Conservation (phyloP, 192 early-diverging fungal species). For the Diversispora epigaea region DNA sequence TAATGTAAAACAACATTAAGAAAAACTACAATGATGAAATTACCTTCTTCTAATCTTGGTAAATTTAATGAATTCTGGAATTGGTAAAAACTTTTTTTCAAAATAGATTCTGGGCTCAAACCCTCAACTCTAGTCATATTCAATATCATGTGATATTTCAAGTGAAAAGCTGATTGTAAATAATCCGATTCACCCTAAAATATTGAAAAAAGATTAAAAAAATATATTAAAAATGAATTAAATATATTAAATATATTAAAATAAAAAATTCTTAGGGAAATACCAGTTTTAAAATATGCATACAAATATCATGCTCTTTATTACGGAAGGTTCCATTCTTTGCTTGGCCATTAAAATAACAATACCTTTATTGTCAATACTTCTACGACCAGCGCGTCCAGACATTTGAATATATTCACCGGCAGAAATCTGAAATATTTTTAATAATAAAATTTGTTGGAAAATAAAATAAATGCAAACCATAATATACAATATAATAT, state of each 20-base stretch:
- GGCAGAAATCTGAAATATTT: slow-evolving; percentile 46
- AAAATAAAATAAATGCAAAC: no score
- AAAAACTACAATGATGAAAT: no score
- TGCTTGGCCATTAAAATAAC: slow-evolving; percentile 96
- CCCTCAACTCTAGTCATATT: slow-evolving; percentile 95
- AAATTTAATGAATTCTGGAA: slow-evolving; percentile 86
- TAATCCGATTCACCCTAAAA: slow-evolving; percentile 66
- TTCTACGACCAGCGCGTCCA: slow-evolving; percentile 95
- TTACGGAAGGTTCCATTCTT: slow-evolving; percentile 89
- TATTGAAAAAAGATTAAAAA: background rate
- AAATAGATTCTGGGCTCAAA: slow-evolving; percentile 88
- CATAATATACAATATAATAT: no score
- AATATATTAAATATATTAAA: background rate
- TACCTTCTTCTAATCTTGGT: slow-evolving; percentile 70
- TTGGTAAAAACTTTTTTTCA: slow-evolving; percentile 88
- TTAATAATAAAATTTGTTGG: background rate
- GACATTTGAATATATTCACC: slow-evolving; percentile 99
- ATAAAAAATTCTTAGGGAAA: background rate
- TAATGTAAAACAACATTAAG: background rate
- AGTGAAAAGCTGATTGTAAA: slow-evolving; percentile 93
- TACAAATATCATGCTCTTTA: slow-evolving; percentile 90
- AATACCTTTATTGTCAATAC: slow-evolving; percentile 93
- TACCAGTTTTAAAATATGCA: slow-evolving; percentile 23
- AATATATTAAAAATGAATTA: background rate
- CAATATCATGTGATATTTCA: slow-evolving; percentile 96